Base-by-base conservation (phyloP, 2,329 filamentous ascomycete species). In the Epichloe uncinata region DNA sequence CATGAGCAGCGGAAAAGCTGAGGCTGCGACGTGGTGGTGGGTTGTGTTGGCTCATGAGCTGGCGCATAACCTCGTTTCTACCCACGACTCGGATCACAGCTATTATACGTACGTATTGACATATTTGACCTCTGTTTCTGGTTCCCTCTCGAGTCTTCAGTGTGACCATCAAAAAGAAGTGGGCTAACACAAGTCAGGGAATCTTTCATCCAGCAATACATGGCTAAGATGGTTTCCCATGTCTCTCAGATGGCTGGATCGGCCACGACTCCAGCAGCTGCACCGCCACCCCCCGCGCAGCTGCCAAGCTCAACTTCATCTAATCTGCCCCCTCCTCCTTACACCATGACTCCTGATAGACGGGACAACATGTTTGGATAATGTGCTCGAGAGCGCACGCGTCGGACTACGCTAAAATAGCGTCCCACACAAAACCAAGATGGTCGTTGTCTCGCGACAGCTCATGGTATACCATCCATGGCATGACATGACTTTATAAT, bases 41-140 rank as follows among this genome's bases (percentile, higher is more conserved):
- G 85, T 95, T 55, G 89, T 93, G n/a, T 66, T 96, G 53, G 94
- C 89, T 54, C 93, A 98, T 64, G 94, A 98, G 69, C 69, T 98
- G 65, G 90, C 93, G 51, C 93, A 98, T 68, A 98, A 98, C 63
- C 69, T 98, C 49, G 87, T 95, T 8, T 69, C 70, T 37, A 76
- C 81, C 54, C 91, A 97, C 65, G 84, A 84, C 60, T 73, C 85
- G 15, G 78, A 85, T 49, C 88, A 95, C 66, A 86, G 82, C 59
- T 95, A 83, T 62, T 95, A 93, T 62, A 91, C 84, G 69, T 82
- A 68, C 66, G 76, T 70, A 45, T 7, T 16, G 7, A 36, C 41
- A 5, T 1, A 3, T 20, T 26, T 13, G 1, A 3, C 16, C 40
- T 34, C 26, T 48, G 4, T 12, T 8, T 46, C 3, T 13, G 3